Base-by-base conservation (phyloP, 1,139 yeast genomes). In the Ashbya aceris region DNA sequence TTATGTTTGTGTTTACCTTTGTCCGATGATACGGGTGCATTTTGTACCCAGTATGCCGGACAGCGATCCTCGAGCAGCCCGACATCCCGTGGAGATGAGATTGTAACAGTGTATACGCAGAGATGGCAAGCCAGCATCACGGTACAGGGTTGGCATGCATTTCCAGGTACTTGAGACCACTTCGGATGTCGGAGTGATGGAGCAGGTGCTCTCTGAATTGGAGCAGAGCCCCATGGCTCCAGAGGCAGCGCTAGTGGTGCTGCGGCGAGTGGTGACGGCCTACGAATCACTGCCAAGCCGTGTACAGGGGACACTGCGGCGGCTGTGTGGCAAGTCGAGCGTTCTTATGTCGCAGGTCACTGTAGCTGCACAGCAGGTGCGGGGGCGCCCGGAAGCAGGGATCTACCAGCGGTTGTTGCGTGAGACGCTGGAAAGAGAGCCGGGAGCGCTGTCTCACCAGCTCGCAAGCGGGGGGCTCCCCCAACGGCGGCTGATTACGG, bases 261-360 rank as follows among this genome's bases (percentile, higher is more conserved):
- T 53, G 10, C 51, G 51, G 29, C 41, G 49, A 17, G 47, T 55
- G n/a, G 30, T 55, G 9, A 59, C 60, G 4, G 35, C 55, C 1
- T 49, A 50, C 33, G 51, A 54, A 7, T 55, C 61, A 2, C 38
- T 58, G 14, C 41, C 41, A 1, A 28, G 27, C 11, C 34, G 29
- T 4, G 42, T 45, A 2, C 36, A 41, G 27, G 9, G 13, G 2
- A 20, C 38, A 5, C 32, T 56, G 4, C 33, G 40, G 20, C 17
- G 27, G 8, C 8, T 55, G 8, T 38, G 40, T 30, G 30, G 36
- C 13, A 13, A 14, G 10, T 7, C 27, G 20, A 2, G 48, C 52
- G 11, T 49, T 40, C 31, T 30, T 10, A 1, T 49, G 53, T 28
- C 36, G 53, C 52, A 49, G 26, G 20, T 49, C n/a, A 30, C 48